phyloP scores from a whole-genome alignment of 345 rosid species.

The Linum lewisii region DNA sequence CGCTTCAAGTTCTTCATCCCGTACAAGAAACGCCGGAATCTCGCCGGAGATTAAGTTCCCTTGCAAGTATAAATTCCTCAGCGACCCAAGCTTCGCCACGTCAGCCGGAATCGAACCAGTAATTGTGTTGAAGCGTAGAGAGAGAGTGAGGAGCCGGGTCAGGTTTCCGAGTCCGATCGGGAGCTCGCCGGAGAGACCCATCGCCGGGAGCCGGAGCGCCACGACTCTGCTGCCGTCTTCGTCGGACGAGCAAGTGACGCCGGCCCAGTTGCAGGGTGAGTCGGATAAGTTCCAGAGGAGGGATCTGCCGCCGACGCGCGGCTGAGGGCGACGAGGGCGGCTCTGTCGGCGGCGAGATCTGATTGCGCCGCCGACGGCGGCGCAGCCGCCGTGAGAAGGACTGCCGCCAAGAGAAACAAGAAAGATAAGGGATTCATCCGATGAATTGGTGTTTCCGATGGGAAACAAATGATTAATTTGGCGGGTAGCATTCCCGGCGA shows the following conservation, averaged over 20 bases:
- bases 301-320: conserved; percentile 16
- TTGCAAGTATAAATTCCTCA: conserved; percentile 60
- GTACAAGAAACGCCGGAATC: conserved; percentile 27
- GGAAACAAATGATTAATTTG: too few species aligned
- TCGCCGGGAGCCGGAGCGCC: conserved; percentile 60
- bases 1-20: too few species aligned
- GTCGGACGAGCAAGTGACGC: conserved; percentile 57
- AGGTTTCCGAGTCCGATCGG: conserved; percentile 75
- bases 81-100: conserved; percentile 43
- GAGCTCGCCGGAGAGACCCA: conserved; percentile 53
- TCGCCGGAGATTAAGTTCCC: conserved; percentile 64
- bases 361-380: background rate
- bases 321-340: conserved; percentile 15
- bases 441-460: too few species aligned
- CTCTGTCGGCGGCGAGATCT: conserved; percentile 19
- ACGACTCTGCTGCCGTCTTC: conserved; percentile 33
- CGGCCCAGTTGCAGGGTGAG: conserved; percentile 39
- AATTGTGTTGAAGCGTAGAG: conserved; percentile 61
- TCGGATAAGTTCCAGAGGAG: conserved; percentile 13
- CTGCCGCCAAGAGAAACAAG: too few species aligned
- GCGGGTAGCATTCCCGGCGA: too few species aligned
- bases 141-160: conserved; percentile 45
- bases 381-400: background rate
- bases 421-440: too few species aligned
- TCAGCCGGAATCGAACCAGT: conserved; percentile 69